Evolutionary conservation across 768 basidiomycete genomes (phyloP).

Genomic region (Suillus brevipes): DNA sequence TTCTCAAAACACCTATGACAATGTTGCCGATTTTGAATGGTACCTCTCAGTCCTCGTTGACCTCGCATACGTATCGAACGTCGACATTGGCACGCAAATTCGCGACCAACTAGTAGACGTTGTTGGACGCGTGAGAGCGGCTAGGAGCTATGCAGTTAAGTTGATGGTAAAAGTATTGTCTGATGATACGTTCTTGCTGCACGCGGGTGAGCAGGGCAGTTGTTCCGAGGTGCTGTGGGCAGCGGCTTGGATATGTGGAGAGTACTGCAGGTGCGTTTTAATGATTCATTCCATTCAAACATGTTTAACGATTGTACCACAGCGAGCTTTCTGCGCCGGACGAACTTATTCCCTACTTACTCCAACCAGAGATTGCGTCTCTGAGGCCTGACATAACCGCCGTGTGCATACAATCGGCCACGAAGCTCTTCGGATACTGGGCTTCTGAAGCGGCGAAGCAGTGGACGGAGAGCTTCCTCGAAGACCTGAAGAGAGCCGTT

Average conservation of each 20-base stretch:
- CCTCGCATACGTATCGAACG: constrained; percentile 83
- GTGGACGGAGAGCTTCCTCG: constrained; percentile 75
- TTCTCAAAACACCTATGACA: constrained; percentile 79
- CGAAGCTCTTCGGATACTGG: constrained; percentile 89
- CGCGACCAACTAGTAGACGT: constrained; percentile 87
- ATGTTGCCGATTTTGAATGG: constrained; percentile 95
- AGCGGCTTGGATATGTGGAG: constrained; percentile 95
- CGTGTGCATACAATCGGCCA: constrained; percentile 78
- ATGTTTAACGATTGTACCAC: constrained; percentile 12
- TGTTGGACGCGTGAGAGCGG: constrained; percentile 74
- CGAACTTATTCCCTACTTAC: constrained; percentile 67
- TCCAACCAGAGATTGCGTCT: constrained; percentile 56
- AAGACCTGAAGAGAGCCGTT: constrained; percentile 64
- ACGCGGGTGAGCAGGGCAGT: constrained; percentile 66
- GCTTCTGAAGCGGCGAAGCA: constrained; percentile 68
- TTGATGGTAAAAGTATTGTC: constrained; percentile 79
- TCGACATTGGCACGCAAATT: constrained; percentile 74
- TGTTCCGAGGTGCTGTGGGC: constrained; percentile 90
- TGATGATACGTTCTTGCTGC: constrained; percentile 73
- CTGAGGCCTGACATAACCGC: constrained; percentile 67
- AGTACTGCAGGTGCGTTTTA: constrained; percentile 78
- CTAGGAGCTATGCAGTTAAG: constrained; percentile 77
- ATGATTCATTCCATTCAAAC: neutral
- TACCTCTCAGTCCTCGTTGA: constrained; percentile 94
- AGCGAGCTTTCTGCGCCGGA: constrained; percentile 82